Evolutionary conservation across 306 rosid species (phyloP).

Genomic region (Chamaecrista fasciculata): DNA sequence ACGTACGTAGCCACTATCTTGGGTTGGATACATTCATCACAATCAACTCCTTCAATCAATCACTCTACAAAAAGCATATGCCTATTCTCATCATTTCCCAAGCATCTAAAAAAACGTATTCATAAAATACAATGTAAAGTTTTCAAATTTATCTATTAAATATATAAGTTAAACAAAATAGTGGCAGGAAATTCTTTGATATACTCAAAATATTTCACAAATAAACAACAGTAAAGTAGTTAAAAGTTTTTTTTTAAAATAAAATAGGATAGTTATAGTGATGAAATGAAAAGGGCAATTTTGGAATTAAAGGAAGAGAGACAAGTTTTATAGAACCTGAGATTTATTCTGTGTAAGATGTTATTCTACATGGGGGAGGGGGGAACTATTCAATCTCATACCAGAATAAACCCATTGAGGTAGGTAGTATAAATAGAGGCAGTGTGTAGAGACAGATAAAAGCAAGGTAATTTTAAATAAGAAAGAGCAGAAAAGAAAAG

Average conservation of each 20-base stretch:
- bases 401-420: slow-evolving; percentile 24
- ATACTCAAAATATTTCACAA: no score
- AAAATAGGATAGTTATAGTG: no score
- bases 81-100: no score
- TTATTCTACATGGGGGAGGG: slow-evolving; percentile 30
- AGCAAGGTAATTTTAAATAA: slow-evolving; percentile 1
- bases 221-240: no score
- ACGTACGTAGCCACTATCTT: slow-evolving; percentile 30
- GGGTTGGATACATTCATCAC: slow-evolving; percentile 31
- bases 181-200: no score
- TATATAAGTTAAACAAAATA: no score
- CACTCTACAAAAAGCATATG: slow-evolving; percentile 21
- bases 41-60: slow-evolving; percentile 22
- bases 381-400: slow-evolving; percentile 20
- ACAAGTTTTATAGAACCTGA: no score
- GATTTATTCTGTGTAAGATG: slow-evolving; percentile 28
- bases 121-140: no score
- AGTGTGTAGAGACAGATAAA: slow-evolving; percentile 30
- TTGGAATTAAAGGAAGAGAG: slow-evolving; percentile 29
- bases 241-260: no score
- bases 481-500: no score
- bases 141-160: no score
- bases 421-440: slow-evolving; percentile 46
- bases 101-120: no score
- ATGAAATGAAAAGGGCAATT: slow-evolving; percentile 24